Evolutionary conservation across 768 basidiomycete species (phyloP), one percentile per base, ranked within the genome.

Genomic region (Bullera alba): DNA sequence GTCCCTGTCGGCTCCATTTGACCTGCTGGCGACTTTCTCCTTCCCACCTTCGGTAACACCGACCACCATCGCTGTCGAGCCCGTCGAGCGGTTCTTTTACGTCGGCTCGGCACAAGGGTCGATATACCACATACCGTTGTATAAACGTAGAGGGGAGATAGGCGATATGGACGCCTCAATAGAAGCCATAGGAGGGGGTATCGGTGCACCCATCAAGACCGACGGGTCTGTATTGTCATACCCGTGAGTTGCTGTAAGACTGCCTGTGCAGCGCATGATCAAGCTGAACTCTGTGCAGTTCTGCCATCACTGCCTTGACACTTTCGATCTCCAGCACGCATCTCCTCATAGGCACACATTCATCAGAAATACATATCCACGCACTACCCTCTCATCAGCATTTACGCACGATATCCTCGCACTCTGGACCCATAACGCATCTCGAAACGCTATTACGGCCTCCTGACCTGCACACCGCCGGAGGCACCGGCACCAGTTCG

Each of bases 331-430:
- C 85, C 10, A 80, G 82, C 0, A 79, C 87, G 2, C 77, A 85
- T 36, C 80, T 99, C 10, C 73, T 97, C n/a, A 81, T 82, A 27
- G 91, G 93, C 19, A 92, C 89, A 0, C 69, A 79, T 2, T 71
- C 78, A 1, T 89, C 89, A 2, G 67, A 81, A 12, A 79, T 96
- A 43, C 79, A 87, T 50, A 71, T 90, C 32, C 89, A 91, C 69
- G 87, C 95, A 55, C 79, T 93, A 26, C 81, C 87, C 1, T 93
- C 93, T 0, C 87, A 91, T 64, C 92, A 97, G 67, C 81, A 83
- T 25, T 75, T 95, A 23, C 85, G 91, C 39, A 84, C 85, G 23
- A 82, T 96, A 57, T 32, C 57, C 15, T 60, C 72, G 0, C 70
- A 71, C 8, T 48, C 80, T 16, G 77, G 83, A 0, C 63, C 74